These are phyloP conservation scores for Talaromyces sp. DNA, from an alignment of 2,329 filamentous ascomycete species.

Conservation along the genomic window DNA sequence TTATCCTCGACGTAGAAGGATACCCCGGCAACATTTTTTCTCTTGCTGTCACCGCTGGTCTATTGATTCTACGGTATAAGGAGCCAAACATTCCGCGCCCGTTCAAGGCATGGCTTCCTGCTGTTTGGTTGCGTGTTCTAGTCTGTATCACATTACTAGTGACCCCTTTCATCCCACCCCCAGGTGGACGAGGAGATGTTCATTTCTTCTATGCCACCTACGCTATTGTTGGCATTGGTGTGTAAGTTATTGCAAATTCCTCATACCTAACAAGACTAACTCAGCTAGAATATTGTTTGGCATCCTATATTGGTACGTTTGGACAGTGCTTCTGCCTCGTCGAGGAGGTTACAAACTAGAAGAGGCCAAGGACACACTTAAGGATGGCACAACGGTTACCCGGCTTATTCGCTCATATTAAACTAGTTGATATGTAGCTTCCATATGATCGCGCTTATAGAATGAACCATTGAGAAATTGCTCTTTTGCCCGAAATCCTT, in stretches of 20 bases:
- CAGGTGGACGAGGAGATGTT: constrained; percentile 49
- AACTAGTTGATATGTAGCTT: background rate
- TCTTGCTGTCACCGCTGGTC: constrained; percentile 59
- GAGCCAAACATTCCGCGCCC: constrained; percentile 64
- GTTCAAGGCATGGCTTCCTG: constrained; percentile 66
- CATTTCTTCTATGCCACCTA: constrained; percentile 57
- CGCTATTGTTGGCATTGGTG: constrained; percentile 53
- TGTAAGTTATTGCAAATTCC: constrained; percentile 37
- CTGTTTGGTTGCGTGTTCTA: constrained; percentile 58
- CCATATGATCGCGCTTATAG: no score
- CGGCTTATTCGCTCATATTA: constrained; percentile 49
- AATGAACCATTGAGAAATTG: no score
- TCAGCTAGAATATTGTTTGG: constrained; percentile 57
- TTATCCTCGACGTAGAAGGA: constrained; percentile 72
- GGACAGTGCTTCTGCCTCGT: constrained; percentile 63
- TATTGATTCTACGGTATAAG: constrained; percentile 63
- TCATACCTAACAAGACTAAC: constrained; percentile 13
- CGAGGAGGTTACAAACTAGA: constrained; percentile 64
- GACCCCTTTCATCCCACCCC: constrained; percentile 65
- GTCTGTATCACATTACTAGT: constrained; percentile 60
- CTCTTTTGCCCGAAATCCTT: no score
- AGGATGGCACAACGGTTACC: constrained; percentile 69
- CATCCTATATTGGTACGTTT: constrained; percentile 69
- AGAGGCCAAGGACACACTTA: constrained; percentile 61
- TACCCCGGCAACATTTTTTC: constrained; percentile 67